These are phyloP conservation scores for Thelonectria discophora DNA, from an alignment of 2,329 filamentous ascomycete genomes.

Conservation along the genomic window DNA sequence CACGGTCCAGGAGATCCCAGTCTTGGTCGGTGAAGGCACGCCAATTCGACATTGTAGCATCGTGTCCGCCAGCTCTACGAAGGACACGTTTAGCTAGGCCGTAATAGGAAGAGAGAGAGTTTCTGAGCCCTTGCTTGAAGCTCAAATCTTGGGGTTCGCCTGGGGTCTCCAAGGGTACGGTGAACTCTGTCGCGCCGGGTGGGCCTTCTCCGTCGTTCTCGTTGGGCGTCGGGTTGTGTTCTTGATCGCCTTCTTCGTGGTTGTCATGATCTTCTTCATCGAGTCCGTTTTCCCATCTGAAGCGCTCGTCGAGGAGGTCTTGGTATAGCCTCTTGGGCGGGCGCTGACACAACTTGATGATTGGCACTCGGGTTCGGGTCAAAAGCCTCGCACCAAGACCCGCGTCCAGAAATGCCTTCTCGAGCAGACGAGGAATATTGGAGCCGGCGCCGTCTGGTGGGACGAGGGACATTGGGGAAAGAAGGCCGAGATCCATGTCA, in stretches of 20 bases:
- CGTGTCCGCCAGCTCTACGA: constrained; percentile 58
- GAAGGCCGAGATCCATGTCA: constrained; percentile 87
- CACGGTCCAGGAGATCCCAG: constrained; percentile 58
- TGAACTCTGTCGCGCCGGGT: constrained; percentile 30
- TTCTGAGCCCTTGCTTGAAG: constrained; percentile 54
- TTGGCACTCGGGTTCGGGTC: constrained; percentile 82
- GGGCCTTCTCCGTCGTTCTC: constrained; percentile 38
- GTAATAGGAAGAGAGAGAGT: constrained; percentile 58
- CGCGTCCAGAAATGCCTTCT: constrained; percentile 75
- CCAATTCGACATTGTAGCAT: constrained; percentile 58
- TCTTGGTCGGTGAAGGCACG: constrained; percentile 55
- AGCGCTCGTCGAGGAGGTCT: constrained; percentile 70
- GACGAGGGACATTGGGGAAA: constrained; percentile 68
- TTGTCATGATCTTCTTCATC: constrained; percentile 49
- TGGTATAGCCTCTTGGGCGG: constrained; percentile 69
- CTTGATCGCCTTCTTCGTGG: constrained; percentile 50
- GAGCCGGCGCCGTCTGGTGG: constrained; percentile 64
- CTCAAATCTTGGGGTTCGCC: constrained; percentile 38
- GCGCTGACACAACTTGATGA: constrained; percentile 84
- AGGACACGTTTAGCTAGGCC: constrained; percentile 59
- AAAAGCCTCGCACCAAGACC: constrained; percentile 81
- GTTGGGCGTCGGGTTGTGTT: constrained; percentile 34
- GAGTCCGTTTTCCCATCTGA: constrained; percentile 74
- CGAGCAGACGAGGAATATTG: constrained; percentile 76
- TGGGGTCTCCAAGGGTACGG: constrained; percentile 29